Evolutionary conservation across 2,329 filamentous ascomycete species (phyloP), one percentile per base, ranked within the genome.

Genomic region (Sclerotinia nivalis): DNA sequence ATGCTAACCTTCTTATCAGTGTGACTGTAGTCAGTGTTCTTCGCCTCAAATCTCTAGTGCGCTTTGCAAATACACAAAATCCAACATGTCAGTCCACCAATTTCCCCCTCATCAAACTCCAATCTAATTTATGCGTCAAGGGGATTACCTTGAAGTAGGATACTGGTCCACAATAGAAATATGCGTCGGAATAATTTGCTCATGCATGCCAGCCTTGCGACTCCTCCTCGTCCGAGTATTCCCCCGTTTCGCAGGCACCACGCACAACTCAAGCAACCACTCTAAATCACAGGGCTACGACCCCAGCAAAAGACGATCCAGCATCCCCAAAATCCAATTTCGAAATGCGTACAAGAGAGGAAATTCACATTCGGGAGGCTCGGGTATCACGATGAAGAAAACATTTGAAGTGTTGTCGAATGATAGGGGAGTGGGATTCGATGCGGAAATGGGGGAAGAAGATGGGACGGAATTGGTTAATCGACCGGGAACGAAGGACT

Each of bases 101-200:
- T 22, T 56, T 34, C 20, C n/a, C 18, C 34, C 28, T 50, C 31
- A 4, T 43, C 60, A 66, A 56, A 72, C 13, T 8, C 43, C 1
- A 31, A 4, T 6, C 55, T 52, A 40, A 68, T 4, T 1, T 8
- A 43, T 31, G 7, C 5, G 37, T 37, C 12, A 20, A 74, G 70
- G 66, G 69, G 71, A 73, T 28, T 74, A 74, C 55, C 49, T 73
- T 18, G 45, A 69, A 40, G 28, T 74, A 28, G 68, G 67, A 10
- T 73, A 74, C 59, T 76, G 68, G 73, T 74, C 69, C 49, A 74
- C 69, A 28, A 71, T 76, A 20, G 71, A 76, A 66, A 71, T 75
- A 37, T 50, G 72, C 59, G 47, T 73, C 54, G 72, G 73, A 20
- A 58, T 76, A 54, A 73, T 76, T 50, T 76, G 70, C 55, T 67